Conservation (phyloP, 208 protist species). For the Trypanosoma rangeli region DNA sequence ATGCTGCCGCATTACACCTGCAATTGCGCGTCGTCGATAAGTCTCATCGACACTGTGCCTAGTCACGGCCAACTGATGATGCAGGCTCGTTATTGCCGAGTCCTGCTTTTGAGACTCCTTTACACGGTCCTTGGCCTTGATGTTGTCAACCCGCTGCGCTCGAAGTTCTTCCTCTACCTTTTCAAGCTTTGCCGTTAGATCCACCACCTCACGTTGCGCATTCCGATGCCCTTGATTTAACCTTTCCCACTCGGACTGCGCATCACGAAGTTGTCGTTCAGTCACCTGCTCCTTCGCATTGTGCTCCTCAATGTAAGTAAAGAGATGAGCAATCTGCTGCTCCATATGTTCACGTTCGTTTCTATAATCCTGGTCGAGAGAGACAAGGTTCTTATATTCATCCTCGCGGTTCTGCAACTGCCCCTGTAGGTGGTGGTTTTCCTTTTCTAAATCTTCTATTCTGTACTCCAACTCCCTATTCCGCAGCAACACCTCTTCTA, state of each 20-base stretch:
- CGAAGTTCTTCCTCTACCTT: constrained; percentile 14
- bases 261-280: constrained; percentile 20
- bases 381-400: constrained; percentile 26
- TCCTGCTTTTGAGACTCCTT: constrained; percentile 18
- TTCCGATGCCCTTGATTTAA: constrained; percentile 24
- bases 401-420: constrained; percentile 24
- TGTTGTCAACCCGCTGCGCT: constrained; percentile 2
- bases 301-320: constrained; percentile 35
- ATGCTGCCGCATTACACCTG: constrained; percentile 15
- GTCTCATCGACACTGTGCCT: constrained; percentile 15
- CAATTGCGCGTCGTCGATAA: constrained; percentile 4
- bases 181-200: constrained; percentile 26
- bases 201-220: constrained; percentile 20
- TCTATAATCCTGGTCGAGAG: constrained; percentile 29
- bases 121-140: constrained; percentile 12
- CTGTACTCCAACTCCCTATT: constrained; percentile 22
- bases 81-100: neutral
- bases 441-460: constrained; percentile 31
- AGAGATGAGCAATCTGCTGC: constrained; percentile 30
- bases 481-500: constrained; percentile 26
- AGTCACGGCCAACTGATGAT: constrained; percentile 10
- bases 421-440: constrained; percentile 21
- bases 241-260: constrained; percentile 24
- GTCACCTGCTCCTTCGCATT: constrained; percentile 13
- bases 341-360: constrained; percentile 33